These are phyloP conservation scores for Trichoderma hamatum DNA, from an alignment of 2,329 filamentous ascomycete species.

Conservation along the genomic window DNA sequence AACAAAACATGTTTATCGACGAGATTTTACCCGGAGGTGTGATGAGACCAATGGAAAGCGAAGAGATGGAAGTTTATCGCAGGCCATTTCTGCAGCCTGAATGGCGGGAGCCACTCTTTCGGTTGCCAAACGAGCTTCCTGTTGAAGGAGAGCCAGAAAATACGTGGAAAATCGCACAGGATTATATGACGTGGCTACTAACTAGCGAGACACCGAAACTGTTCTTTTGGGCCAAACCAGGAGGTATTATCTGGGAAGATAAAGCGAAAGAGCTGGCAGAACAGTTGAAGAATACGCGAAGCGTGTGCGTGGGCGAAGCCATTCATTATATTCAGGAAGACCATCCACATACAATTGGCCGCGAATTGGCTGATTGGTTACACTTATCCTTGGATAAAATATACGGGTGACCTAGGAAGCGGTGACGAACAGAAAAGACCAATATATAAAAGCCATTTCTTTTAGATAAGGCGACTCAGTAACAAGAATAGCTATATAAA, in stretches of 20 bases:
- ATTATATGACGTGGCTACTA: neutral
- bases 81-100: neutral
- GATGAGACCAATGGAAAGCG: neutral
- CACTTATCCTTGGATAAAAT: neutral
- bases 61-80: neutral
- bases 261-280: neutral
- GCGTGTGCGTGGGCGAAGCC: neutral
- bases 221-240: neutral
- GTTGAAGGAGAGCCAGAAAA: neutral
- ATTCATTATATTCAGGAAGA: slow-evolving; percentile 3
- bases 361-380: neutral
- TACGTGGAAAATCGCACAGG: neutral
- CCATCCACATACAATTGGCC: neutral
- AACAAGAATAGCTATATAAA: too few species aligned
- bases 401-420: neutral
- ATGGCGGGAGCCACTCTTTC: neutral
- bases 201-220: neutral
- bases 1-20: neutral
- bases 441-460: too few species aligned
- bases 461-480: too few species aligned
- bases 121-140: neutral
- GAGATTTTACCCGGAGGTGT: neutral
- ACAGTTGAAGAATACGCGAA: neutral
- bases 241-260: neutral
- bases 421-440: neutral